Evolutionary conservation across 495 filamentous ascomycete species (phyloP), one percentile per base, ranked within the genome.

Genomic region (Daldinia caldariorum): DNA sequence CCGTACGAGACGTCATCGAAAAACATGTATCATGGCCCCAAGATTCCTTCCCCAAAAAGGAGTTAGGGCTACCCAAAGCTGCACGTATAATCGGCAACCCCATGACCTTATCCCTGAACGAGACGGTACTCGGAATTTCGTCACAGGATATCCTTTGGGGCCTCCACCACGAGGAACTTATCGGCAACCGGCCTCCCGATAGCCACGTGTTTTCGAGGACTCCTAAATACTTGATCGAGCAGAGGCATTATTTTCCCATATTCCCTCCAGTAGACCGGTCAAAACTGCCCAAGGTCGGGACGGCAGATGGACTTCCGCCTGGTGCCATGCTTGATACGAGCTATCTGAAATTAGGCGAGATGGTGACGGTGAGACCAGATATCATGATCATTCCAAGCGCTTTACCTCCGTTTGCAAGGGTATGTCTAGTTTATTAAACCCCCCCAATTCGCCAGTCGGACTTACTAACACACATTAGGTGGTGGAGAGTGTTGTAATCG

Each of bases 1-100:
- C 90, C 6, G 86, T 94, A 6, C 92, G 94, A n/a, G 95, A 99
- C 71, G 87, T 90, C 0, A 79, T 94, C 66, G 90, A 85, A 80
- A 90, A 89, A 54, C 94, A 97, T 78, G 89, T 93, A 29, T 89
- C 91, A 29, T 99, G 91, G 89, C 95, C 95, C 2, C 95, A 99
- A 75, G 94, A 97, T 67, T 84, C 85, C 26, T 85, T 97, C 14
- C 82, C 85, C 0, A 87, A 86, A 68, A 89, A 89, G 72, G 87
- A 90, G 3, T 85, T 97, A 10, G 82, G 81, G 53, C 81, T 97
- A 4, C 89, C 89, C n/a, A 92, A 93, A 78, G 83, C 89, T 56
- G 89, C 84, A 41, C 88, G 83, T 56, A 85, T 92, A 71, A 88
- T 98, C 38, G 92, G 93, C 2, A 98, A 98, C 75, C 95, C 93